A percentile compares a stretch with the other conserved stretches of the same genome.
Evolutionary conservation across 805 yeast genomes (phyloP).

Genomic region (Kazachstania kunashirensis): DNA sequence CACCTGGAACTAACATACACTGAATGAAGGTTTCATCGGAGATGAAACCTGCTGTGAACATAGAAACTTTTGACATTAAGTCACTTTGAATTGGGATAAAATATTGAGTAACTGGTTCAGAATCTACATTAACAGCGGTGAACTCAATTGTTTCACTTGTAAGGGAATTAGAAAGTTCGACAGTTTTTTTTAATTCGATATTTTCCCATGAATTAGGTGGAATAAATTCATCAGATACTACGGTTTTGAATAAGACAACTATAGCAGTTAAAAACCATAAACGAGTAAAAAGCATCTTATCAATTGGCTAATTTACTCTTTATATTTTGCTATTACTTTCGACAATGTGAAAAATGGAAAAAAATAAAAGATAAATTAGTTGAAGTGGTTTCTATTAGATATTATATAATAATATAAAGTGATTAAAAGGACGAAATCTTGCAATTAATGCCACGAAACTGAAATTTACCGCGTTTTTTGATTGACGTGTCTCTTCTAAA

Average conservation of each 20-base stretch:
- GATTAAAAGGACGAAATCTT: too few species aligned
- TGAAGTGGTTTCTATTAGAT: too few species aligned
- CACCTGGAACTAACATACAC: constrained; percentile 23
- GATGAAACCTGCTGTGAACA: constrained; percentile 34
- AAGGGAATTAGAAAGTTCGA: constrained; percentile 62
- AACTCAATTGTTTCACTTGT: constrained; percentile 51
- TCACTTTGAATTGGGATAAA: constrained; percentile 47
- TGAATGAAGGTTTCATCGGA: constrained; percentile 20
- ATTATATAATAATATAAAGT: too few species aligned
- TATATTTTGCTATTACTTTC: too few species aligned
- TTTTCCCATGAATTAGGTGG: constrained; percentile 40
- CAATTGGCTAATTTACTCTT: neutral
- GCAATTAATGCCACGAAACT: constrained; percentile 1
- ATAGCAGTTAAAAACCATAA: constrained; percentile 5
- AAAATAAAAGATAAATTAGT: too few species aligned
- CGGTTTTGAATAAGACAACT: neutral
- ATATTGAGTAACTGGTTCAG: constrained; percentile 46
- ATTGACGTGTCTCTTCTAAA: constrained; percentile 1
- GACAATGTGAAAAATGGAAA: too few species aligned
- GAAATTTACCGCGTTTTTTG: neutral
- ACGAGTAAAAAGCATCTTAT: neutral
- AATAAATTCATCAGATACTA: constrained; percentile 4
- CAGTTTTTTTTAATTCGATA: constrained; percentile 39
- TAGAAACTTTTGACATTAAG: constrained; percentile 34
- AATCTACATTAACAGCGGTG: constrained; percentile 48